Base-by-base conservation (phyloP, 208 protist genomes). In the Blastocrithidia nonstop region DNA sequence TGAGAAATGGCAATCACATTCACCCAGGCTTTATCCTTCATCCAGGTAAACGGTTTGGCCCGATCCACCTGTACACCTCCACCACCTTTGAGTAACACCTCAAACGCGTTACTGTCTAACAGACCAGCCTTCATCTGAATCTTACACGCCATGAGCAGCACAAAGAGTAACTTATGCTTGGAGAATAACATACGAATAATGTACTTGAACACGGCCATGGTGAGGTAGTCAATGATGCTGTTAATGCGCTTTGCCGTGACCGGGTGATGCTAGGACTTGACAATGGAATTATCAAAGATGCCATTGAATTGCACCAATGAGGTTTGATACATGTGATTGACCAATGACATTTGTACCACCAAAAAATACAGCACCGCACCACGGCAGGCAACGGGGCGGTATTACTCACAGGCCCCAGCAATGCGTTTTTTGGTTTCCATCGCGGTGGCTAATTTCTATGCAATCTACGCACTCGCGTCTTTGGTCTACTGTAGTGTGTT, bases 261-360 rank as follows among this genome's bases (percentile, higher is more conserved):
- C 31, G 84, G 79, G 57, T 92, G 79, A 41, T 85, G 73, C 57
- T 95, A 82, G 4, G 82, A 92, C 24, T 73, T 60, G 24, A 90
- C 52, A 54, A 99, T 97, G 3, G 90, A 82, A 31, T 67, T 55
- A 59, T 98, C 87, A 61, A 98, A 98, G 44, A 97, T 78, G 35
- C 66, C 67, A 48, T 98, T 81, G 80, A 98, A 99, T 70, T 98
- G 95, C 15, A 75, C 59, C 29, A 99, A 86, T 22, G 96, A 98
- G 20, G 92, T 98, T 66, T 98, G 93, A 71, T 99, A 99, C 97
- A 99, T 99, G 60, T 85, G 52, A 63, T 84, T 96, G 16, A 99
- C 94, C 11, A 95, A 49, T 3, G 83, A 83, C 91, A 98, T 97
- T 54, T 99, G 96, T 36, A 96, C 91, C 8, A 98, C 91, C n/a